A percentile compares a stretch with the other conserved stretches of the same genome.
phyloP scores from a whole-genome alignment of 192 early-diverging fungal species.

The Entomortierella beljakovae region DNA sequence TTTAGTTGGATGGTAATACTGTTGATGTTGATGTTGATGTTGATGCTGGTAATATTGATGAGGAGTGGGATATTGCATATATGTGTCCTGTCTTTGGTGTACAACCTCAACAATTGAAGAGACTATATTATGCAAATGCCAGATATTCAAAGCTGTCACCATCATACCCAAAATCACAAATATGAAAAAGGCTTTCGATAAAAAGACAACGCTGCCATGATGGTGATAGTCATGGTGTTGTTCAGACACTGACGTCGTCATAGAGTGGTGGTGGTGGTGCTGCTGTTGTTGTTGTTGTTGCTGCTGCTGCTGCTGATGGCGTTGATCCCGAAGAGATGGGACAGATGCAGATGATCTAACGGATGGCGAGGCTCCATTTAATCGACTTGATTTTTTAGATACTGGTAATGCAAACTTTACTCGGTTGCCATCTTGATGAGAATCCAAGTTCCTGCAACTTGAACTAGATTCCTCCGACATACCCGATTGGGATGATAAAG shows the following conservation, averaged over 20 bases:
- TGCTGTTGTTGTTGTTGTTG: conserved; percentile 8
- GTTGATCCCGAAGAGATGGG: conserved; percentile 5
- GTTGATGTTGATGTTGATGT: not conserved
- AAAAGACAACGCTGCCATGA: not conserved
- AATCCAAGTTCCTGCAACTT: not conserved
- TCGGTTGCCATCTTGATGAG: not conserved
- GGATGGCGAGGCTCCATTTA: not conserved
- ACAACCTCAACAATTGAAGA: conserved; percentile 27
- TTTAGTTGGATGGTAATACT: not conserved
- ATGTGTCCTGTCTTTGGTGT: conserved; percentile 16
- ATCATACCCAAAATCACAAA: conserved; percentile 24
- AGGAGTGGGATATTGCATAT: not conserved
- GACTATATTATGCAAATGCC: conserved; percentile 22
- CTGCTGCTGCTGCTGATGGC: conserved; percentile 7
- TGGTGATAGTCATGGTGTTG: not conserved
- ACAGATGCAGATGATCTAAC: conserved; percentile 11
- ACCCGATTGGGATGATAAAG: not conserved
- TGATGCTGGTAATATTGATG: conserved; percentile 3
- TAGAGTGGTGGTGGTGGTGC: not conserved
- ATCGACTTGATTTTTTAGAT: not conserved
- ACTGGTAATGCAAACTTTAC: conserved; percentile 13
- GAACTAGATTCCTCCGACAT: not conserved
- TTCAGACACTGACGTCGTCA: not conserved
- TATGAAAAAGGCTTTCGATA: conserved; percentile 4
- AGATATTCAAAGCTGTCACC: conserved; percentile 27